Evolutionary conservation across 2,329 filamentous ascomycete species (phyloP).

Genomic region (Fusarium udum): DNA sequence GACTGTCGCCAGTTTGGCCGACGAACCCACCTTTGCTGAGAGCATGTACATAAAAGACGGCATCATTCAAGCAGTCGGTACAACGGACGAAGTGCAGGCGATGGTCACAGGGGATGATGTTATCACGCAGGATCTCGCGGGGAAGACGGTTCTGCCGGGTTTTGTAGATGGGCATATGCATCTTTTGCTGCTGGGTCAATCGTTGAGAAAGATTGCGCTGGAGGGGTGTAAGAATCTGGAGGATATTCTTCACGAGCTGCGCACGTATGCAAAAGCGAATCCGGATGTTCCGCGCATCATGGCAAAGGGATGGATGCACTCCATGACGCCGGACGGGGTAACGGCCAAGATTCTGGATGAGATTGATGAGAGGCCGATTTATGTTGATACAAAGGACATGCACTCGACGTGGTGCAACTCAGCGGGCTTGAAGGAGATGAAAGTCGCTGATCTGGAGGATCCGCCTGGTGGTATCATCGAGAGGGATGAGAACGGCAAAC

Average conservation of each 20-base stretch:
- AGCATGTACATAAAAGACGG: slow-evolving; percentile 50
- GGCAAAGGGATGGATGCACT: slow-evolving; percentile 66
- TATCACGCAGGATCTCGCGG: slow-evolving; percentile 42
- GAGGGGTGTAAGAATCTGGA: slow-evolving; percentile 58
- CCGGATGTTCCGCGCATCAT: slow-evolving; percentile 60
- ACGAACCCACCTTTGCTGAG: slow-evolving; percentile 44
- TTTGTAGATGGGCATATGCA: slow-evolving; percentile 69
- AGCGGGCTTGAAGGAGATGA: slow-evolving; percentile 60
- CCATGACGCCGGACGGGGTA: slow-evolving; percentile 57
- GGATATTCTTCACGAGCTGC: slow-evolving; percentile 60
- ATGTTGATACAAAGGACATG: slow-evolving; percentile 65
- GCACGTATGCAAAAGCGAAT: slow-evolving; percentile 56
- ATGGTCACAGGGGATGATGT: slow-evolving; percentile 16
- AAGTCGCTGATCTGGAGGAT: slow-evolving; percentile 55
- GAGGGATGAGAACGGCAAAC: slow-evolving; percentile 57
- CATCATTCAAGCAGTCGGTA: slow-evolving; percentile 48
- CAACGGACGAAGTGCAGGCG: slow-evolving; percentile 42
- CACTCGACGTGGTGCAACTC: slow-evolving; percentile 67
- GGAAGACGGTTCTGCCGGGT: slow-evolving; percentile 58
- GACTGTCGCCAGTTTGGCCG: slow-evolving; percentile 36
- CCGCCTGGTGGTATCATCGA: slow-evolving; percentile 63
- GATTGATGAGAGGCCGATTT: slow-evolving; percentile 63
- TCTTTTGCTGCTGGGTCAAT: slow-evolving; percentile 63
- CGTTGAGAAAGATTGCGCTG: slow-evolving; percentile 60
- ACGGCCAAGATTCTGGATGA: slow-evolving; percentile 58